phyloP scores from a whole-genome alignment of 2,329 filamentous ascomycete species.

The Cytospora schulzeri region DNA sequence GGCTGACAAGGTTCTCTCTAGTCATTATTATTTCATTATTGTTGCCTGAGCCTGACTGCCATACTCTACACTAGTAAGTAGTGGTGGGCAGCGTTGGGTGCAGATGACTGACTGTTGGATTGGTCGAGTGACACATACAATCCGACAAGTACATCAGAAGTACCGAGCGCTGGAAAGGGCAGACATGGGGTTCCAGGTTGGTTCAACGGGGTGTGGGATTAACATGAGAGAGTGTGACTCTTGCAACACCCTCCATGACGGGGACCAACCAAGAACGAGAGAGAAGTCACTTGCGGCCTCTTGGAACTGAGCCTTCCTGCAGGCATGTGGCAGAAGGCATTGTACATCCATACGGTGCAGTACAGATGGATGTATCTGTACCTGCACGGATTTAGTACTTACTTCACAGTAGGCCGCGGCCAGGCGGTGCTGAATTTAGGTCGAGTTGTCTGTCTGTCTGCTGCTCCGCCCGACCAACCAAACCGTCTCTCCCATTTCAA shows the following conservation, averaged over 20 bases:
- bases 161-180: constrained; percentile 6
- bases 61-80: background rate
- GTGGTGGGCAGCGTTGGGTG: constrained; percentile 5
- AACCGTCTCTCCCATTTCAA: constrained; percentile 10
- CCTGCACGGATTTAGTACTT: background rate
- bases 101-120: constrained; percentile 23
- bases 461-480: constrained; percentile 9
- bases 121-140: constrained; percentile 20
- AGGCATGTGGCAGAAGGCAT: constrained; percentile 16
- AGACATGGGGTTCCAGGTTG: constrained; percentile 22
- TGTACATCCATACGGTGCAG: constrained; percentile 12
- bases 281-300: constrained; percentile 11
- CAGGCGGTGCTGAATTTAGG: constrained; percentile 21
- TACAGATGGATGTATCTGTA: constrained; percentile 21
- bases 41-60: constrained; percentile 18
- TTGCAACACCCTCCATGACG: constrained; percentile 24
- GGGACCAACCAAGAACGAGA: constrained; percentile 14
- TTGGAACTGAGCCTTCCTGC: constrained; percentile 20
- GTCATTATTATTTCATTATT: constrained; percentile 3
- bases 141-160: constrained; percentile 18
- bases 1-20: background rate
- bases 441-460: constrained; percentile 10
- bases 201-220: constrained; percentile 15
- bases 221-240: constrained; percentile 22
- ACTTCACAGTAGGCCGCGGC: constrained; percentile 20